phyloP scores from a whole-genome alignment of 495 filamentous ascomycete species.

The Friedmanniomyces simplex region DNA sequence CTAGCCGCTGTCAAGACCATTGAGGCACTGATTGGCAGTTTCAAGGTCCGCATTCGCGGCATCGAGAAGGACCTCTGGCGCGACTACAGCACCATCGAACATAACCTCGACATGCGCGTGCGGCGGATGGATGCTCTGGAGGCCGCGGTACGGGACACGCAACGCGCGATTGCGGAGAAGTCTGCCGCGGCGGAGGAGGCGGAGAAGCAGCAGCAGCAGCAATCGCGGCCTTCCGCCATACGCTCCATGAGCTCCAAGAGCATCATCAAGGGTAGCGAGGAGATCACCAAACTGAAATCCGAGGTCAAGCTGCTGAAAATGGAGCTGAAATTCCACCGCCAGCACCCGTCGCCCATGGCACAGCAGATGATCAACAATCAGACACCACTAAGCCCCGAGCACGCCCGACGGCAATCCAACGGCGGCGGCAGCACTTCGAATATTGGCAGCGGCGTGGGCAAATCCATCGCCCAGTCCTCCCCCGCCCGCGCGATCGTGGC shows the following conservation, averaged over 20 bases:
- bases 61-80: conserved; percentile 82
- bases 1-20: conserved; percentile 78
- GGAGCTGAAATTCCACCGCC: conserved; percentile 64
- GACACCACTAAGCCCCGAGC: conserved; percentile 1
- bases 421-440: not conserved
- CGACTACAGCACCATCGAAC: conserved; percentile 81
- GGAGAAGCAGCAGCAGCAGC: conserved; percentile 2
- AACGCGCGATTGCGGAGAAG: conserved; percentile 11
- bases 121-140: conserved; percentile 87
- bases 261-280: conserved; percentile 29
- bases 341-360: conserved; percentile 29
- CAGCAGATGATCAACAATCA: conserved; percentile 24
- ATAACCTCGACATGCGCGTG: conserved; percentile 62
- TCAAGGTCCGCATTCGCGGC: conserved; percentile 67
- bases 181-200: not conserved
- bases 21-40: conserved; percentile 68
- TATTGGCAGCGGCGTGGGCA: not conserved
- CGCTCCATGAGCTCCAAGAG: conserved; percentile 23
- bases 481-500: conserved; percentile 28
- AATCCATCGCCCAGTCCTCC: conserved; percentile 7
- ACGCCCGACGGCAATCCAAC: conserved; percentile 6
- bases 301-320: conserved; percentile 76
- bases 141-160: conserved; percentile 42
- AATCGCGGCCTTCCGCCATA: conserved; percentile 17
- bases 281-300: conserved; percentile 61